Conservation (phyloP, 2,329 filamentous ascomycete species). For the Aspergillus quadricinctus region DNA sequence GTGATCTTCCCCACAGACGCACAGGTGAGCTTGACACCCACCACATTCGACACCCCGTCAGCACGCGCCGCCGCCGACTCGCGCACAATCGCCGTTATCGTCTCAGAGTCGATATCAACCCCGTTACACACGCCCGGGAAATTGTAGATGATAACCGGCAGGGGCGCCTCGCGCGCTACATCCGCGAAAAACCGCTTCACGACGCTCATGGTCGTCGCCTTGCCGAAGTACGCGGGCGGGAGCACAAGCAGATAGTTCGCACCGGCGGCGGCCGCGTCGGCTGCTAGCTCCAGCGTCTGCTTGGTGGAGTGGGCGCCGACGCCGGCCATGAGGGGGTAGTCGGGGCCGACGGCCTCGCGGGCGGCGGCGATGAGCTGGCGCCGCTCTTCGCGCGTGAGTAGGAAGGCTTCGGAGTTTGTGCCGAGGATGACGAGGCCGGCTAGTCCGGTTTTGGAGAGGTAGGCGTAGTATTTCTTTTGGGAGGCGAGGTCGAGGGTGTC, state of each 20-base stretch:
- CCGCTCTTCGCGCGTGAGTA: slow-evolving; percentile 58
- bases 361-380: slow-evolving; percentile 54
- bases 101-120: slow-evolving; percentile 63
- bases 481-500: slow-evolving; percentile 47
- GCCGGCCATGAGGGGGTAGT: slow-evolving; percentile 59
- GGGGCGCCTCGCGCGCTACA: slow-evolving; percentile 47
- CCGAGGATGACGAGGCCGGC: slow-evolving; percentile 52
- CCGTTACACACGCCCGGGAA: slow-evolving; percentile 67
- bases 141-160: slow-evolving; percentile 64
- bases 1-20: slow-evolving; percentile 59
- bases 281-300: slow-evolving; percentile 57
- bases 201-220: slow-evolving; percentile 55
- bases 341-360: slow-evolving; percentile 48
- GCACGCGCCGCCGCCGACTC: slow-evolving; percentile 28
- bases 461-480: slow-evolving; percentile 50
- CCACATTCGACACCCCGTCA: slow-evolving; percentile 50
- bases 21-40: slow-evolving; percentile 64
- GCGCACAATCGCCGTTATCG: slow-evolving; percentile 52
- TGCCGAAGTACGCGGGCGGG: slow-evolving; percentile 62
- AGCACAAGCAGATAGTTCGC: slow-evolving; percentile 60
- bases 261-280: slow-evolving; percentile 57
- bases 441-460: slow-evolving; percentile 49
- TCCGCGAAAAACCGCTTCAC: slow-evolving; percentile 58
- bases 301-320: slow-evolving; percentile 61
- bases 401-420: slow-evolving; percentile 55